Percentiles rank a stretch among this genome's conserved stretches.
Evolutionary conservation across 257 asterid genomes (phyloP).

Genomic region (Rehmannia glutinosa): DNA sequence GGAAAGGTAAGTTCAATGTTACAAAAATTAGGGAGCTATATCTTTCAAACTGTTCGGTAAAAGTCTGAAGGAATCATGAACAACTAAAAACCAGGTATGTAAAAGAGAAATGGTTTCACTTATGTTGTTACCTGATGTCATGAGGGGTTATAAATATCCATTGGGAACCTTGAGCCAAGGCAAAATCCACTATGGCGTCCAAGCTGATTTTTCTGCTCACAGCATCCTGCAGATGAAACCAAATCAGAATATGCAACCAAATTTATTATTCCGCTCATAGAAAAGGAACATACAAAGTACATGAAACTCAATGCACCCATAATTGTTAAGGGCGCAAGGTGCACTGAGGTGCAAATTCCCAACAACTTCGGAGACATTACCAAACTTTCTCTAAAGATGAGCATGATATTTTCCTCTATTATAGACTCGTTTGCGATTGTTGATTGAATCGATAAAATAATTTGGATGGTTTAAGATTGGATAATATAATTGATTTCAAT

Average conservation of each 20-base stretch:
- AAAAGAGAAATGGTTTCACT: neutral
- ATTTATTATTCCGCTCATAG: neutral
- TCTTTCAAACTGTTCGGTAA: neutral
- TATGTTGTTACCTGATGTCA: conserved; percentile 66
- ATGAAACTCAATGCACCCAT: neutral
- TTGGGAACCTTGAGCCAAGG: conserved; percentile 87
- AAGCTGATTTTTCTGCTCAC: conserved; percentile 97
- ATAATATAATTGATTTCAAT: too few species aligned
- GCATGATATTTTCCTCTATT: too few species aligned
- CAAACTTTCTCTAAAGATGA: too few species aligned
- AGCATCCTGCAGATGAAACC: conserved; percentile 63
- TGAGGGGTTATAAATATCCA: conserved; percentile 98
- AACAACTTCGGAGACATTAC: too few species aligned
- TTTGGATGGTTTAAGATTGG: too few species aligned
- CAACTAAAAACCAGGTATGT: neutral
- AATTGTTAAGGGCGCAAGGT: too few species aligned
- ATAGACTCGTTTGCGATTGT: too few species aligned
- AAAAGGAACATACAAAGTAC: neutral
- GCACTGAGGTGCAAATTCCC: too few species aligned
- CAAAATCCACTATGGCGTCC: conserved; percentile 87
- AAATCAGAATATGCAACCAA: neutral
- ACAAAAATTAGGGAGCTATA: neutral
- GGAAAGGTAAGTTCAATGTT: neutral
- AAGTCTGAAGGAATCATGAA: neutral
- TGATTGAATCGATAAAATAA: too few species aligned